phyloP scores from a whole-genome alignment of 2,329 filamentous ascomycete species.

The Monosporascus sp. region DNA sequence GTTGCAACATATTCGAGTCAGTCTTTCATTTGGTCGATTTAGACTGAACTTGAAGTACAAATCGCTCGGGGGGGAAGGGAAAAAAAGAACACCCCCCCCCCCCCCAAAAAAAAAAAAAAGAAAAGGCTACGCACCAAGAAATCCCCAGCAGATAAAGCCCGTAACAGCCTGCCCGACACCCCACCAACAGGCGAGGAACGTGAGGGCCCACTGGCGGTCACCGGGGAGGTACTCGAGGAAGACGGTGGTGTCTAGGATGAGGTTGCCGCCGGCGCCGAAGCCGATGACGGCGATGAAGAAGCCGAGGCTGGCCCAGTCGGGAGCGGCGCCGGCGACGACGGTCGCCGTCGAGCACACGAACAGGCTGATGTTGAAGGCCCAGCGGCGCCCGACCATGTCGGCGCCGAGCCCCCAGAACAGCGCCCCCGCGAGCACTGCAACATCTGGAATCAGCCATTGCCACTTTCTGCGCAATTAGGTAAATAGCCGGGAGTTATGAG shows the following conservation, averaged over 20 bases:
- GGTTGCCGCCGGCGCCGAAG: slow-evolving; percentile 61
- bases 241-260: slow-evolving; percentile 56
- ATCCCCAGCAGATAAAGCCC: slow-evolving; percentile 47
- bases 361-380: slow-evolving; percentile 64
- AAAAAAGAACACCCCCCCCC: too few species aligned
- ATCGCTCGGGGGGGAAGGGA: too few species aligned
- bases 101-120: too few species aligned
- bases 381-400: slow-evolving; percentile 63
- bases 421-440: slow-evolving; percentile 43
- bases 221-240: slow-evolving; percentile 43
- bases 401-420: slow-evolving; percentile 65
- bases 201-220: slow-evolving; percentile 60
- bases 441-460: too few species aligned
- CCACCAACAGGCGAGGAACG: slow-evolving; percentile 56
- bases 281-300: slow-evolving; percentile 59
- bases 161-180: slow-evolving; percentile 42
- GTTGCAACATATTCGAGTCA: too few species aligned
- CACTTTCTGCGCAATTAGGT: too few species aligned
- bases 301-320: slow-evolving; percentile 61
- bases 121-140: slow-evolving; percentile 30
- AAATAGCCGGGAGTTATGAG: too few species aligned
- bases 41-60: too few species aligned
- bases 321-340: slow-evolving; percentile 61
- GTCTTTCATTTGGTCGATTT: too few species aligned
- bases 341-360: slow-evolving; percentile 58